These are phyloP conservation scores for Cunninghamia lanceolata DNA, from an alignment of 75 land plant species.

Conservation along the genomic window DNA sequence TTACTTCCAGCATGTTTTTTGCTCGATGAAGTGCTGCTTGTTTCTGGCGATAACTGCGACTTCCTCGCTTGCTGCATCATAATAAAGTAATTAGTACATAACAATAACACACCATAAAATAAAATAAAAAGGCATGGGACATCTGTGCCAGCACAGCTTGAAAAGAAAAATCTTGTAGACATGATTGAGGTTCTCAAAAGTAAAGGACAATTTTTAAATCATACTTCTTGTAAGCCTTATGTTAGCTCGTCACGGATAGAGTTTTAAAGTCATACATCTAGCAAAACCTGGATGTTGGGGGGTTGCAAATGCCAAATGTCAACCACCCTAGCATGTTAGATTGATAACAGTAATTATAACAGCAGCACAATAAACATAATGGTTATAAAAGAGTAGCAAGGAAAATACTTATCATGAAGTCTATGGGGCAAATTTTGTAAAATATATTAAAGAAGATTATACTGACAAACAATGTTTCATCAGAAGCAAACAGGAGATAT, in stretches of 20 bases:
- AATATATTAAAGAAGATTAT: background rate
- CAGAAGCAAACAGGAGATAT: background rate
- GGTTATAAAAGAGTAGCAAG: background rate
- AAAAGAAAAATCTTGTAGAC: background rate
- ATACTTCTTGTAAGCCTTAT: background rate
- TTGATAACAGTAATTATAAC: background rate
- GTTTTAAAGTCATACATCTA: background rate
- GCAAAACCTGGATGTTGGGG: background rate
- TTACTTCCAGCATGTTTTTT: slow-evolving; percentile 35
- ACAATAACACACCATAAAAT: background rate
- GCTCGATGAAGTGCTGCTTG: slow-evolving; percentile 40
- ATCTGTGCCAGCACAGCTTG: background rate
- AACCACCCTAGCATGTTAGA: background rate
- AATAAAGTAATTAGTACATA: background rate
- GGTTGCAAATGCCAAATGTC: slow-evolving; percentile 6
- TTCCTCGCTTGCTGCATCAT: slow-evolving; percentile 48
- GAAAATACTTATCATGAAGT: background rate
- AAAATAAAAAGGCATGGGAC: background rate
- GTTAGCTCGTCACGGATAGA: background rate
- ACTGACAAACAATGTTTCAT: background rate
- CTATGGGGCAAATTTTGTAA: background rate
- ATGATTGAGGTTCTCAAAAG: background rate
- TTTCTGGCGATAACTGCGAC: slow-evolving; percentile 40
- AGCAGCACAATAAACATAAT: background rate
- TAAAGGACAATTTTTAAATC: background rate